These are phyloP conservation scores for Paxillus ammoniavirescens DNA, from an alignment of 768 basidiomycete genomes.

Conservation along the genomic window DNA sequence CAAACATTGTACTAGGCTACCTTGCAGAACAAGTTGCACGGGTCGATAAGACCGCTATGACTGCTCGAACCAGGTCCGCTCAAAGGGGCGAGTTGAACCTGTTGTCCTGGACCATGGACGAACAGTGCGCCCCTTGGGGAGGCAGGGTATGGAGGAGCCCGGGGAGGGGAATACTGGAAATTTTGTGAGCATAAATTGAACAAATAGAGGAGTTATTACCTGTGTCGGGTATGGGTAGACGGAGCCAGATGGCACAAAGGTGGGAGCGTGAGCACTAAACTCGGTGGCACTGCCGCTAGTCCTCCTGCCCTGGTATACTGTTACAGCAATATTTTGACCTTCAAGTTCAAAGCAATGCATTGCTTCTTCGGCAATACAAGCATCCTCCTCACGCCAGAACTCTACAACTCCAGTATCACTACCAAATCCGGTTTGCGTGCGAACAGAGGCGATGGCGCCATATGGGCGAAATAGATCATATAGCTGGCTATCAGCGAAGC, in stretches of 20 bases:
- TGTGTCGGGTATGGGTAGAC: conserved; percentile 64
- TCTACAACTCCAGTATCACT: conserved; percentile 78
- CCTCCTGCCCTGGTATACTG: conserved; percentile 69
- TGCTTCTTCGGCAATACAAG: conserved; percentile 70
- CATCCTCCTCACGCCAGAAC: conserved; percentile 88
- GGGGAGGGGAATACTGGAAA: conserved; percentile 67
- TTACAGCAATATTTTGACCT: conserved; percentile 82
- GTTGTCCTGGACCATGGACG: conserved; percentile 86
- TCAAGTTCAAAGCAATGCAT: conserved; percentile 84
- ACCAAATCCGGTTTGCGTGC: conserved; percentile 72
- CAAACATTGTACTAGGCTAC: conserved; percentile 34
- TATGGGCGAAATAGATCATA: conserved; percentile 85
- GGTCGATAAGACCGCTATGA: conserved; percentile 86
- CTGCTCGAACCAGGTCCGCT: conserved; percentile 75
- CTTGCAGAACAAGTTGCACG: conserved; percentile 90
- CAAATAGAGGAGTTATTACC: conserved; percentile 32
- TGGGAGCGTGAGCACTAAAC: conserved; percentile 70
- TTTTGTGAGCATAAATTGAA: conserved; percentile 1
- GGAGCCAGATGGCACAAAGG: conserved; percentile 74
- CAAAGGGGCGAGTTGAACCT: conserved; percentile 79
- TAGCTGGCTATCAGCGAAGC: conserved; percentile 66
- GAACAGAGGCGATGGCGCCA: conserved; percentile 79
- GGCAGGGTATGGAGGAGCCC: conserved; percentile 47
- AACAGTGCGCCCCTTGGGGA: conserved; percentile 46
- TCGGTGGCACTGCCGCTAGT: conserved; percentile 54